phyloP scores from a whole-genome alignment of 805 yeast species.

The Wickerhamiella bombiphila region DNA sequence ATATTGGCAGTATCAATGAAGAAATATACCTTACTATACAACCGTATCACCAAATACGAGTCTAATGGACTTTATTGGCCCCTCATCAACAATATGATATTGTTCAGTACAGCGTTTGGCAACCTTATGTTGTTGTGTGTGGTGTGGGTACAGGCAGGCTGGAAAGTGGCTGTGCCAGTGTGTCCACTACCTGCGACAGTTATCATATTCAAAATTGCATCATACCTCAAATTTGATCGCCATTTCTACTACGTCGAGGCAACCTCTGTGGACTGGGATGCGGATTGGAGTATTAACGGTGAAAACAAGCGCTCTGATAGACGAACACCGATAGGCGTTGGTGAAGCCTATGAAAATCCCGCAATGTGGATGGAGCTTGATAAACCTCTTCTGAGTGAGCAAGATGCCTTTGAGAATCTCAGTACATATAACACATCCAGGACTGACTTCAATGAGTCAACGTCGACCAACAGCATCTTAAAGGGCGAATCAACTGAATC shows the following conservation, averaged over 20 bases:
- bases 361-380: slow-evolving; percentile 5
- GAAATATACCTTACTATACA: slow-evolving; percentile 24
- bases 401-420: no score
- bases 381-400: slow-evolving; percentile 8
- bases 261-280: slow-evolving; percentile 1
- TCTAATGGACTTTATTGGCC: slow-evolving; percentile 28
- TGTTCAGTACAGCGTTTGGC: slow-evolving; percentile 25
- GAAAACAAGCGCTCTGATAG: not conserved
- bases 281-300: not conserved
- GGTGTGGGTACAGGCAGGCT: slow-evolving; percentile 26
- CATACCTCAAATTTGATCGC: slow-evolving; percentile 9
- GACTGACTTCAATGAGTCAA: no score
- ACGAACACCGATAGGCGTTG: slow-evolving; percentile 2
- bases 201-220: slow-evolving; percentile 20
- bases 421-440: no score
- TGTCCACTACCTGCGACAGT: slow-evolving; percentile 21
- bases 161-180: slow-evolving; percentile 22
- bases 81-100: slow-evolving; percentile 20
- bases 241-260: slow-evolving; percentile 8
- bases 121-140: slow-evolving; percentile 25
- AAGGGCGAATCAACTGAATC: no score
- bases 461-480: no score
- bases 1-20: slow-evolving; percentile 22
- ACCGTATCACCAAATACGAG: slow-evolving; percentile 26
- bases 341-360: slow-evolving; percentile 14